phyloP scores from a whole-genome alignment of 1,284 basidiomycete species.

The Tilletia indica region DNA sequence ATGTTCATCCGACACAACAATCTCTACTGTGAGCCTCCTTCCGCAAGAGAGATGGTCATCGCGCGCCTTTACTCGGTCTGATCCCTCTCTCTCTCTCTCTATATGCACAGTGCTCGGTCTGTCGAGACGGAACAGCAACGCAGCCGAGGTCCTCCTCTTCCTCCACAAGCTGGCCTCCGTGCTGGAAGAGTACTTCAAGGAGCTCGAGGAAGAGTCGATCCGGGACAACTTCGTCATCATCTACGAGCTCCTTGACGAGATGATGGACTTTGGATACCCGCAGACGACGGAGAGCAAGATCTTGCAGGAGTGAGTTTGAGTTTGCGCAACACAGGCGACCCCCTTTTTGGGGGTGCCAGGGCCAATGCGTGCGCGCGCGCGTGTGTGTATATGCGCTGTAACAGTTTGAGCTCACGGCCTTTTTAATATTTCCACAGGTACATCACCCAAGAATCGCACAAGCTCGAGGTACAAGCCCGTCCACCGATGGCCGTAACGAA shows the following conservation, averaged over 20 bases:
- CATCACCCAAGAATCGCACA: slow-evolving; percentile 98
- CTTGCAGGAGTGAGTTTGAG: slow-evolving; percentile 78
- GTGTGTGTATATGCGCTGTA: background rate
- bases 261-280: slow-evolving; percentile 99
- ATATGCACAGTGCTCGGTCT: slow-evolving; percentile 75
- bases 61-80: background rate
- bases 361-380: slow-evolving; percentile 61
- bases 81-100: background rate
- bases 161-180: slow-evolving; percentile 78
- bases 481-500: slow-evolving; percentile 98
- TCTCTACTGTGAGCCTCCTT: slow-evolving; percentile 74
- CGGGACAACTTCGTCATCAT: slow-evolving; percentile 97
- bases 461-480: slow-evolving; percentile 91
- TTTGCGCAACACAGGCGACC: slow-evolving; percentile 43
- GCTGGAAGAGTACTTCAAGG: slow-evolving; percentile 97
- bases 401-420: background rate
- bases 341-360: slow-evolving; percentile 66
- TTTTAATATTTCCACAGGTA: slow-evolving; percentile 64
- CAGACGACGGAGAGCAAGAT: slow-evolving; percentile 99
- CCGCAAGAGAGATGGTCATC: background rate
- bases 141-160: slow-evolving; percentile 93
- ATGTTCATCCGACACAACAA: slow-evolving; percentile 99
- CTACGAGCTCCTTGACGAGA: slow-evolving; percentile 93
- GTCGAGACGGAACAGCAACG: slow-evolving; percentile 93
- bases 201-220: slow-evolving; percentile 97